Evolutionary conservation across 78 protist genomes (phyloP).

Genomic region (Reticulomyxa filosa): DNA sequence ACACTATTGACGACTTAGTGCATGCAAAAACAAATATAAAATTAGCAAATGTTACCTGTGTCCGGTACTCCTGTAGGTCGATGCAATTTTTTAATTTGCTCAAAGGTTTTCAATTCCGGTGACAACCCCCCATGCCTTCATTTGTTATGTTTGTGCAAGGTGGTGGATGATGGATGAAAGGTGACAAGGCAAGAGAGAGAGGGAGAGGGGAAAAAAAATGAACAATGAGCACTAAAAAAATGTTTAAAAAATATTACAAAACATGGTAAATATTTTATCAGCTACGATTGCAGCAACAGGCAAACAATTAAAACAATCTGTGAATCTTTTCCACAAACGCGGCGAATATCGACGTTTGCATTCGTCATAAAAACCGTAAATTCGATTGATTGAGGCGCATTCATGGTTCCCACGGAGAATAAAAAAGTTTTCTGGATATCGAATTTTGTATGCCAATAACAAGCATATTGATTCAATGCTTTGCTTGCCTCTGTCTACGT

Average conservation of each 20-base stretch:
- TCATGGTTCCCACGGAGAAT: conserved; percentile 79
- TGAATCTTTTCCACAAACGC: conserved; percentile 85
- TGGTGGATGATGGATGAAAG: too few relatives aligned
- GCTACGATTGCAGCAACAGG: conserved; percentile 90
- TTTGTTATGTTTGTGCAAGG: too few relatives aligned
- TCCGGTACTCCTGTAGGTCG: conserved; percentile 97
- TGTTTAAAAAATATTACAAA: too few relatives aligned
- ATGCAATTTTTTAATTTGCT: conserved; percentile 55
- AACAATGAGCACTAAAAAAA: too few relatives aligned
- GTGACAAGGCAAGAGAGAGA: too few relatives aligned
- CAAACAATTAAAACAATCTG: conserved; percentile 88
- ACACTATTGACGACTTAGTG: conserved; percentile 48
- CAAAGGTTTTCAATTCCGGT: conserved; percentile 73
- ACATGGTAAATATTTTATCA: too few relatives aligned
- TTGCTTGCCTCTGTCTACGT: conserved; percentile 97
- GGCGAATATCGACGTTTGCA: conserved; percentile 87
- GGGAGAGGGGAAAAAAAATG: too few relatives aligned
- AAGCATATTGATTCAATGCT: conserved; percentile 89
- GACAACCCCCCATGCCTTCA: conserved; percentile 97
- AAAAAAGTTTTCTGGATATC: conserved; percentile 93
- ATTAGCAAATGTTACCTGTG: conserved; percentile 79
- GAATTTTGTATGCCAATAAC: conserved; percentile 96
- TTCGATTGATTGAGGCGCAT: conserved; percentile 90
- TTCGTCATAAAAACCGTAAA: conserved; percentile 99
- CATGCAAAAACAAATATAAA: conserved; percentile 92